Conservation (phyloP, 73 alveolate species). For the Paraurostyla sp. region DNA sequence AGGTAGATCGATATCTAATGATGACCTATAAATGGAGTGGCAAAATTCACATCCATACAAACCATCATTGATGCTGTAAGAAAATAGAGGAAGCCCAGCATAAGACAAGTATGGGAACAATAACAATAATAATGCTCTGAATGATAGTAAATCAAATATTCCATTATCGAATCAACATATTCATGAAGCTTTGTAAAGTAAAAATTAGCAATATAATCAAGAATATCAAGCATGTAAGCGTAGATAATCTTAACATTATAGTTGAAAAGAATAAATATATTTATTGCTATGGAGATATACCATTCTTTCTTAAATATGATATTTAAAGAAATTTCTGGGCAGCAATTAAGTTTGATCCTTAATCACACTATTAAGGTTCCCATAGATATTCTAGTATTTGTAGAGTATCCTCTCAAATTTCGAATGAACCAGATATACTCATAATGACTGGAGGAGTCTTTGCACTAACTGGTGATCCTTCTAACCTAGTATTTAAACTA, state of each 20-base stretch:
- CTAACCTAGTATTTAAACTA: background rate
- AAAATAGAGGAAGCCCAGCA: background rate
- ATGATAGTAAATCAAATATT: background rate
- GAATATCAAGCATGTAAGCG: background rate
- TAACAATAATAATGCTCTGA: background rate
- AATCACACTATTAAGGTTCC: slow-evolving; percentile 12
- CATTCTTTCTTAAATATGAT: slow-evolving; percentile 40
- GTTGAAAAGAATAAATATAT: background rate
- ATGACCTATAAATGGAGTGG: slow-evolving; percentile 44
- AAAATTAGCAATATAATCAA: slow-evolving; percentile 6
- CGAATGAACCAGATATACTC: background rate
- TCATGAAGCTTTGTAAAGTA: background rate
- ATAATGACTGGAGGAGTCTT: slow-evolving; percentile 44
- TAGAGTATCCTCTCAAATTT: background rate
- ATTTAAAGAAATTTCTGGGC: slow-evolving; percentile 43
- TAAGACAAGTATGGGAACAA: background rate
- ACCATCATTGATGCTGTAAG: slow-evolving; percentile 37
- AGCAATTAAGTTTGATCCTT: slow-evolving; percentile 49
- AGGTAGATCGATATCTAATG: too few relatives aligned
- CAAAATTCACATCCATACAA: slow-evolving; percentile 30
- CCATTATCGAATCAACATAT: background rate
- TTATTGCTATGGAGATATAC: slow-evolving; percentile 55
- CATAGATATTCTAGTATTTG: slow-evolving; percentile 35
- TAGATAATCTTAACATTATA: background rate
- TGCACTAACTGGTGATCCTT: slow-evolving; percentile 15